Evolutionary conservation across 768 basidiomycete species (phyloP).

Genomic region (Kwoniella bestiolae): DNA sequence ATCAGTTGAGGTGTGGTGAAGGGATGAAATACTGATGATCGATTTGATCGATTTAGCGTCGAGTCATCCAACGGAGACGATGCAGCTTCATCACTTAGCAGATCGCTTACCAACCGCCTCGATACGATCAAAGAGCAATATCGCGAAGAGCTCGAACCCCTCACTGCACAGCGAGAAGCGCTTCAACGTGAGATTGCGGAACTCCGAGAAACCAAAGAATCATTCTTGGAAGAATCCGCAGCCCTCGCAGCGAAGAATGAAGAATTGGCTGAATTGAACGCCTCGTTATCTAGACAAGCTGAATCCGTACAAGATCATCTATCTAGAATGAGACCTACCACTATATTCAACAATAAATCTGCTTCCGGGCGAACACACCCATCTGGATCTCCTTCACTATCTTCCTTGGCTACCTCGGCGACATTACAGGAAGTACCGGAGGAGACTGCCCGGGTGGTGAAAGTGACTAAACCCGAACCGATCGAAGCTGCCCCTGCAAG

Average conservation of each 20-base stretch:
- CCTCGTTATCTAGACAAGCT: conserved; percentile 77
- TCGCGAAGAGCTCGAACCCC: conserved; percentile 79
- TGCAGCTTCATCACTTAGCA: conserved; percentile 57
- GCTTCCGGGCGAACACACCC: conserved; percentile 38
- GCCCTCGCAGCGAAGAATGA: conserved; percentile 89
- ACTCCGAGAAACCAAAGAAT: conserved; percentile 80
- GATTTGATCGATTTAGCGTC: conserved; percentile 20
- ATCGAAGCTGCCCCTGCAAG: conserved; percentile 54
- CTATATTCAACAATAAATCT: conserved; percentile 32
- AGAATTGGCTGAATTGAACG: conserved; percentile 83
- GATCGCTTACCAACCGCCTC: conserved; percentile 80
- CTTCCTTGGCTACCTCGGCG: conserved; percentile 48
- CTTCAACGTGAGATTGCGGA: conserved; percentile 81
- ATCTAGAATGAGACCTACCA: conserved; percentile 38
- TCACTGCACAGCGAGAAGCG: conserved; percentile 78
- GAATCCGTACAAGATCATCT: conserved; percentile 61
- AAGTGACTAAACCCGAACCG: conserved; percentile 53
- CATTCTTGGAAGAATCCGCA: conserved; percentile 87
- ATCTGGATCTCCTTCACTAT: conserved; percentile 50
- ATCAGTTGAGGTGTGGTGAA: too few species aligned
- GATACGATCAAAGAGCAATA: conserved; percentile 88
- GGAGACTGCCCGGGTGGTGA: conserved; percentile 56
- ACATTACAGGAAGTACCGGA: conserved; percentile 57
- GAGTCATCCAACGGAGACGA: conserved; percentile 18
- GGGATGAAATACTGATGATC: not conserved